A percentile compares a stretch with the other conserved stretches of the same genome.
Conservation (phyloP, 805 yeast species). For the Candida berthetii region DNA sequence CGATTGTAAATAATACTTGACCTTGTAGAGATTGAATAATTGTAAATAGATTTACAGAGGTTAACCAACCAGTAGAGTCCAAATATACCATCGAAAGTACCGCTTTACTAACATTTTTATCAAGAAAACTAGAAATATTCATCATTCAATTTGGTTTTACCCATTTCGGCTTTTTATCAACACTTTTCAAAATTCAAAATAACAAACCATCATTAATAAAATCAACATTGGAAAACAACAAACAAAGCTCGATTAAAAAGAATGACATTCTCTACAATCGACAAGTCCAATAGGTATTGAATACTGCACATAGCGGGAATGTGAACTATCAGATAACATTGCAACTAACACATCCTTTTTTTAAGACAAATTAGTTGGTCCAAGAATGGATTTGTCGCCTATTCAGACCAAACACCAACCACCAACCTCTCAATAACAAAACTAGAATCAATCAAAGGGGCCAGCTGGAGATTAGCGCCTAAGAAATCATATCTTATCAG, state of each 20-base stretch:
- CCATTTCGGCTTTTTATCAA: not conserved
- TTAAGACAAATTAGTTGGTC: constrained; percentile 48
- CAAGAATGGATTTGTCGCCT: constrained; percentile 78
- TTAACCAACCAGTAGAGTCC: no score
- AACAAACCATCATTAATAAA: not conserved
- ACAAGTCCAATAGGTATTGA: not conserved
- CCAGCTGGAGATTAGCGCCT: constrained; percentile 57
- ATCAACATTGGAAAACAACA: not conserved
- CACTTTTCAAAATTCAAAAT: not conserved
- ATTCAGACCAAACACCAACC: constrained; percentile 29
- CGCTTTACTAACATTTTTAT: no score
- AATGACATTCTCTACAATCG: not conserved
- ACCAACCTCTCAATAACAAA: constrained; percentile 52
- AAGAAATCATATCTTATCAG: constrained; percentile 15
- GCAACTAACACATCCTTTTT: not conserved
- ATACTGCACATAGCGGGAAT: no score
- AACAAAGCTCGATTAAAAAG: not conserved
- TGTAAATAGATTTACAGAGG: no score
- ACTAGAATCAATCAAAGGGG: constrained; percentile 70
- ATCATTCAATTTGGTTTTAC: no score
- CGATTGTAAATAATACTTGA: no score
- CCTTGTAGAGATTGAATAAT: no score
- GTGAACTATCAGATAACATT: no score
- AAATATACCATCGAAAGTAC: no score
- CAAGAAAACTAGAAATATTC: no score